Conservation (phyloP, 305 asterid species). For the Plantago coronopus region DNA sequence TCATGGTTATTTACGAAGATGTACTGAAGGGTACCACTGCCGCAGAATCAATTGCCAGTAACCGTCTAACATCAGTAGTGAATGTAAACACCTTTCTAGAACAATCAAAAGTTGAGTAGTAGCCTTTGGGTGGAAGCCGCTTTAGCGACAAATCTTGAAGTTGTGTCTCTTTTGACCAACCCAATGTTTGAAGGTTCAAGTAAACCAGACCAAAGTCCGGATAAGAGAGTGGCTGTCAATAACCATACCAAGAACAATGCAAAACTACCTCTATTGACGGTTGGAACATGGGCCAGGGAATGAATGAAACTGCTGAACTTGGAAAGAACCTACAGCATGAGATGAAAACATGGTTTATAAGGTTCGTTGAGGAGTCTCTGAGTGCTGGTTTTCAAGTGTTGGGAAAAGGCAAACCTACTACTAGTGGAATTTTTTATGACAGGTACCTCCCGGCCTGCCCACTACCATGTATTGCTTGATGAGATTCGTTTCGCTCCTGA, state of each 20-base stretch:
- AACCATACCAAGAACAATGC: constrained; percentile 31
- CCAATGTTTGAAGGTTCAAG: constrained; percentile 44
- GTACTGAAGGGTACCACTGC: constrained; percentile 48
- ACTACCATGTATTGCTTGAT: constrained; percentile 78
- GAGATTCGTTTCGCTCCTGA: constrained; percentile 92
- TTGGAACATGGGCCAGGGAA: constrained; percentile 64
- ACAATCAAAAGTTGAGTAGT: constrained; percentile 60
- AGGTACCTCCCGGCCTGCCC: constrained; percentile 88
- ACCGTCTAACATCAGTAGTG: constrained; percentile 25
- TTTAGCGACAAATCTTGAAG: constrained; percentile 89
- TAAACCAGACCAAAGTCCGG: constrained; percentile 36
- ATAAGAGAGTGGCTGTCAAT: constrained; percentile 25
- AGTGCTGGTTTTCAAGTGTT: constrained; percentile 78
- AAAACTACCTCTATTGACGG: constrained; percentile 29
- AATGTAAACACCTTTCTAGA: constrained; percentile 32
- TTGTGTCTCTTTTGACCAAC: constrained; percentile 71
- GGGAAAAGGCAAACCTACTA: constrained; percentile 35
- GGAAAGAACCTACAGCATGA: constrained; percentile 60
- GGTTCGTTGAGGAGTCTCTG: constrained; percentile 69
- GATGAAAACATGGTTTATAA: constrained; percentile 80
- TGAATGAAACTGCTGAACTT: constrained; percentile 59
- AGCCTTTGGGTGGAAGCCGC: constrained; percentile 98
- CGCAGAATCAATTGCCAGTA: constrained; percentile 44
- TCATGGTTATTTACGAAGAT: constrained; percentile 75
- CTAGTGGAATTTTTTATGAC: no score